phyloP scores from a whole-genome alignment of 306 rosid genomes.

The Malus asiatica region DNA sequence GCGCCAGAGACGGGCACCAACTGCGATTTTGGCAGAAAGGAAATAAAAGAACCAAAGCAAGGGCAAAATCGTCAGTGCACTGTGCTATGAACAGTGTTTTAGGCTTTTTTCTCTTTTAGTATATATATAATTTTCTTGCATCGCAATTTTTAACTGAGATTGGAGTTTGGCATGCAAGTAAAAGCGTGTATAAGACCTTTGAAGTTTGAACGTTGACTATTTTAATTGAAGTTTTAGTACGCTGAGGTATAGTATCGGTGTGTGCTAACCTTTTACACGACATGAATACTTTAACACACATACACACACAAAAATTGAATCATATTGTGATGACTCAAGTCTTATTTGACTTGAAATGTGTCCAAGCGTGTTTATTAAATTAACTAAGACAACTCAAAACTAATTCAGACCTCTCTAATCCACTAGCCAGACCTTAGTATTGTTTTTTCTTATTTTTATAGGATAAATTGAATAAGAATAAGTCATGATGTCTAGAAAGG shows the following conservation, averaged over 20 bases:
- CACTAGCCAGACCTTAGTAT: not conserved
- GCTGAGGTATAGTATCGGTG: not conserved
- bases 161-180: not conserved
- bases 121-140: not conserved
- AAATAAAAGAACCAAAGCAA: too few species aligned
- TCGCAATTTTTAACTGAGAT: not conserved
- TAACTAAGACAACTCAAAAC: not conserved
- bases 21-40: too few species aligned
- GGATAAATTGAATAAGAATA: not conserved
- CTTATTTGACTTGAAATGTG: conserved; percentile 4
- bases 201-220: conserved; percentile 3
- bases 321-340: not conserved
- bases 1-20: too few species aligned
- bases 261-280: not conserved
- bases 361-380: not conserved
- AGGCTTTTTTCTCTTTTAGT: too few species aligned
- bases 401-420: not conserved
- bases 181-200: not conserved
- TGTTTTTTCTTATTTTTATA: not conserved
- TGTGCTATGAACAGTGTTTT: too few species aligned
- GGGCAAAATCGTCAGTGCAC: too few species aligned
- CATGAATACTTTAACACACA: not conserved
- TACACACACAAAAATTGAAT: too few species aligned
- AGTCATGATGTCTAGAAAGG: not conserved
- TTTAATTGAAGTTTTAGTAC: not conserved